These are phyloP conservation scores for Pyrenophora seminiperda DNA, from an alignment of 2,329 filamentous ascomycete genomes.

Conservation along the genomic window DNA sequence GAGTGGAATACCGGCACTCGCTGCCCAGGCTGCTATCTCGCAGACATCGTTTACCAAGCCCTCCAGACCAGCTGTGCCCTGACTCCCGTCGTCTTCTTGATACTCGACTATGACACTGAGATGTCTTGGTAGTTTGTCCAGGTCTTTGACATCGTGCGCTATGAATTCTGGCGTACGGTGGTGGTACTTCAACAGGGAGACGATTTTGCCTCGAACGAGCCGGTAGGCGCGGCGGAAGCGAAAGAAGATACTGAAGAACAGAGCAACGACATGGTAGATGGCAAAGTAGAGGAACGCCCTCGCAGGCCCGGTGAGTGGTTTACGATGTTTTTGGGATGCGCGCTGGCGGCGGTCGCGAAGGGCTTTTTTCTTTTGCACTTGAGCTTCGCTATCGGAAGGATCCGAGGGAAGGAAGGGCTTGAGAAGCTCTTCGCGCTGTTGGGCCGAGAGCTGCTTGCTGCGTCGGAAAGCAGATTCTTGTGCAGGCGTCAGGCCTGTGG, in stretches of 20 bases:
- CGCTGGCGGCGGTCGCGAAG: constrained; percentile 22
- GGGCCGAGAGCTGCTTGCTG: constrained; percentile 47
- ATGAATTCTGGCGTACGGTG: constrained; percentile 95
- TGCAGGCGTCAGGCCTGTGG: constrained; percentile 37
- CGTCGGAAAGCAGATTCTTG: constrained; percentile 44
- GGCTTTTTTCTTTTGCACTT: constrained; percentile 16
- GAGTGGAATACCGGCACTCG: constrained; percentile 83
- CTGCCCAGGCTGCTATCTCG: constrained; percentile 91
- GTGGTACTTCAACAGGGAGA: constrained; percentile 89
- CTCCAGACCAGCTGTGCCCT: constrained; percentile 76
- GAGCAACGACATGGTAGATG: constrained; percentile 73
- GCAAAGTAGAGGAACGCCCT: constrained; percentile 67
- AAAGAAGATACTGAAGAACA: constrained; percentile 86
- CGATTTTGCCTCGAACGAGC: constrained; percentile 74
- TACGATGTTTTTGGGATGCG: constrained; percentile 17
- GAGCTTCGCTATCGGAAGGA: constrained; percentile 35
- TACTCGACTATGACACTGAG: constrained; percentile 83
- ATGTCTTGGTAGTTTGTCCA: constrained; percentile 79
- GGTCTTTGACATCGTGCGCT: constrained; percentile 76
- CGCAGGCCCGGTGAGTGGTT: constrained; percentile 60
- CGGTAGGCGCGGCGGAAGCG: constrained; percentile 80
- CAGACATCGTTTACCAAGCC: constrained; percentile 86
- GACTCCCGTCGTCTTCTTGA: constrained; percentile 64
- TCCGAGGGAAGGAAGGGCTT: constrained; percentile 58
- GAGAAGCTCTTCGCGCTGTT: constrained; percentile 58